A percentile compares a stretch with the other conserved stretches of the same genome.
Conservation (phyloP, 345 rosid genomes). For the Syzygium grande region DNA sequence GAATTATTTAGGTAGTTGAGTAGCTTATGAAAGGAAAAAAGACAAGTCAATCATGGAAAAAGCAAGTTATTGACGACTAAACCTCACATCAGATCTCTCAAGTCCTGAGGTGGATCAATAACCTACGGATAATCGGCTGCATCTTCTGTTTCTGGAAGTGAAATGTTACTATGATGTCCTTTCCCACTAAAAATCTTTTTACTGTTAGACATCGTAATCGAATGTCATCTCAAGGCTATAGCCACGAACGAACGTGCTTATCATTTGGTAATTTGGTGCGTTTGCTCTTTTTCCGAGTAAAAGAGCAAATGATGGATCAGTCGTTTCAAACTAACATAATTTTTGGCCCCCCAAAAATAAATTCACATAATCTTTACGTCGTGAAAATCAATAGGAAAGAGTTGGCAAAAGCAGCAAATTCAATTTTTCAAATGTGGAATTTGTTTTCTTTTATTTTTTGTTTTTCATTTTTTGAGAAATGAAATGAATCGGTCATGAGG, state of each 20-base stretch:
- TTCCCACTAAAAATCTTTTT: neutral
- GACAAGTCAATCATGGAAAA: neutral
- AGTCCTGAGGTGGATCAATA: neutral
- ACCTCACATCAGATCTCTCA: neutral
- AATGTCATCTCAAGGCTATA: neutral
- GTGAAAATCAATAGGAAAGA: neutral
- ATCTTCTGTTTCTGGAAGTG: neutral
- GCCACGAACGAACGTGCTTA: neutral
- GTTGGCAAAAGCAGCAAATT: neutral
- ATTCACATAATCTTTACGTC: neutral
- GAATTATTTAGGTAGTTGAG: neutral
- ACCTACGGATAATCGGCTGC: neutral
- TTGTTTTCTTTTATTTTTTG: neutral
- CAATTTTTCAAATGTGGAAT: neutral
- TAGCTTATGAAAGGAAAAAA: neutral
- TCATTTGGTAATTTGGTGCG: neutral
- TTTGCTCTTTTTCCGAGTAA: neutral
- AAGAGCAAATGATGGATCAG: neutral
- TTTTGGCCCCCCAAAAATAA: neutral
- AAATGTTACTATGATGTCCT: neutral
- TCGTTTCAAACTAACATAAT: neutral
- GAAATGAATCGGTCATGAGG: neutral
- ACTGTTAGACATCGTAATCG: neutral
- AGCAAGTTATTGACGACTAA: neutral
- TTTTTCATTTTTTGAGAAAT: neutral